phyloP scores from a whole-genome alignment of 257 asterid species.

The Petrea volubilis region DNA sequence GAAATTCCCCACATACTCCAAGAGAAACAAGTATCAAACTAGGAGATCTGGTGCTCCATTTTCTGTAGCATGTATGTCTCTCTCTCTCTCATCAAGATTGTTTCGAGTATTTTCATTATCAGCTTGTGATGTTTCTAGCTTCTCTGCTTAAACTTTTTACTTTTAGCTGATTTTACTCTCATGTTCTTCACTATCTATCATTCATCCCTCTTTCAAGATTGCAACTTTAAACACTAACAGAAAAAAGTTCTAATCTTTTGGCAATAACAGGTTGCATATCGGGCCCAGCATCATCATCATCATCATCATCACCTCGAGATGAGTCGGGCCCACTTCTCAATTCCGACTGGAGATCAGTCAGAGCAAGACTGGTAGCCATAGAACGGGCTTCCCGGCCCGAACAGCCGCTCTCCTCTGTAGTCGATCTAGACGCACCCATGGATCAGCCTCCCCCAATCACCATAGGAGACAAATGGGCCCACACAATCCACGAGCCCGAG shows the following conservation, averaged over 20 bases:
- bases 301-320: slow-evolving; percentile 47
- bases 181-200: too few relatives aligned
- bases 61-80: slow-evolving; percentile 57
- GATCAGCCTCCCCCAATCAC: slow-evolving; percentile 35
- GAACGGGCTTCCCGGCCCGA: slow-evolving; percentile 31
- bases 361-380: slow-evolving; percentile 69
- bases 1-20: slow-evolving; percentile 30
- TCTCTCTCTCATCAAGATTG: not conserved
- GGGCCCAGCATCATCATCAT: slow-evolving; percentile 30
- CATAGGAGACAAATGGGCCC: slow-evolving; percentile 77
- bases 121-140: too few relatives aligned
- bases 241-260: not conserved
- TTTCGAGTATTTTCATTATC: too few relatives aligned
- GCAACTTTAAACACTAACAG: too few relatives aligned
- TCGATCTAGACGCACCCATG: slow-evolving; percentile 29
- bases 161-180: not conserved
- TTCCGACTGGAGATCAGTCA: slow-evolving; percentile 79
- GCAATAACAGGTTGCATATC: slow-evolving; percentile 46
- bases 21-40: slow-evolving; percentile 27
- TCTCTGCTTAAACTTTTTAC: too few relatives aligned
- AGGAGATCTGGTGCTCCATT: slow-evolving; percentile 36
- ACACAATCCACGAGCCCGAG: slow-evolving; percentile 77
- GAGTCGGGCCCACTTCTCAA: slow-evolving; percentile 39
- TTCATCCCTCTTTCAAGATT: too few relatives aligned
- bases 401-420: slow-evolving; percentile 25